Conservation (phyloP, 2,329 filamentous ascomycete genomes). For the Botrytis aclada region DNA sequence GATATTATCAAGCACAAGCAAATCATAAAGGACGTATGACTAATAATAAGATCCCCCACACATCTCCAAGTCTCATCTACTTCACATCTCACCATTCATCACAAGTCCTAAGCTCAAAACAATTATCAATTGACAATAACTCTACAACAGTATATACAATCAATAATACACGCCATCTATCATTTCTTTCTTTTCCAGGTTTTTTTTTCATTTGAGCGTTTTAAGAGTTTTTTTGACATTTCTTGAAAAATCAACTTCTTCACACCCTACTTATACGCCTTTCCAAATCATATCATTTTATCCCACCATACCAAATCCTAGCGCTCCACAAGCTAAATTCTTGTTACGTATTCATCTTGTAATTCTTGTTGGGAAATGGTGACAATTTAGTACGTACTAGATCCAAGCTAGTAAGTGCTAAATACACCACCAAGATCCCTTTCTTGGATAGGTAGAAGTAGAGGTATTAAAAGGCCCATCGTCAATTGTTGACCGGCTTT, state of each 20-base stretch:
- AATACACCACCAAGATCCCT: not conserved
- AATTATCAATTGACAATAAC: not conserved
- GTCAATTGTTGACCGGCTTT: not conserved
- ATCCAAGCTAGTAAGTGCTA: not conserved
- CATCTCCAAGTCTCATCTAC: not conserved
- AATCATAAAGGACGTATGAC: not conserved
- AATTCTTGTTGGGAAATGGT: not conserved
- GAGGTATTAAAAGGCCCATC: not conserved
- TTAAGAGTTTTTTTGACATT: constrained; percentile 2
- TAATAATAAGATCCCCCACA: not conserved
- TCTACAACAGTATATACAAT: not conserved
- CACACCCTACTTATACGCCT: not conserved
- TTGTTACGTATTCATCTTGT: not conserved
- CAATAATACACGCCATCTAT: not conserved
- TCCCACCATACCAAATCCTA: constrained; percentile 1
- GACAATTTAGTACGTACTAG: not conserved
- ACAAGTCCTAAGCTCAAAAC: not conserved
- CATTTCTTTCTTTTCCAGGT: not conserved
- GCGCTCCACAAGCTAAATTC: not conserved
- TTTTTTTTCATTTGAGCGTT: not conserved
- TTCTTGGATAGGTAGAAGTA: not conserved
- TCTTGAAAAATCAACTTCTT: not conserved
- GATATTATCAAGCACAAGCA: not conserved
- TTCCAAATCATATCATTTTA: not conserved
- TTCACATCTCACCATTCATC: not conserved